Conservation (phyloP, 73 alveolate genomes). For the Uronychia setigera region DNA sequence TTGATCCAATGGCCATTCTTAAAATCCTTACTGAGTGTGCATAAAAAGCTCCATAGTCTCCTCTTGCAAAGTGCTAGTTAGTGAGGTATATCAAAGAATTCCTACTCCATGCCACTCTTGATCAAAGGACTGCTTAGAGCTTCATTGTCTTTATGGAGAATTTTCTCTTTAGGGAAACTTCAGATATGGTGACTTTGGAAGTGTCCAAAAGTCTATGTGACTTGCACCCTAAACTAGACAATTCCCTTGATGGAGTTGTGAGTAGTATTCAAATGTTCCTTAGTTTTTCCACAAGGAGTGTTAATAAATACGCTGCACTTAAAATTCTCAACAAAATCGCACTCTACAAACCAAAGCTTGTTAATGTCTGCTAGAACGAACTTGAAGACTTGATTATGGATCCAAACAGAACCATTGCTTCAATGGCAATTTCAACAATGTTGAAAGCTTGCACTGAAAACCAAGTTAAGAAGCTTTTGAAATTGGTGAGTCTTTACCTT, state of each 20-base stretch:
- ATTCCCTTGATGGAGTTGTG: conserved; percentile 41
- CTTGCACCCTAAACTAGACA: conserved; percentile 30
- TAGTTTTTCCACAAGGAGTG: conserved; percentile 59
- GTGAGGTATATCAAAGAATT: conserved; percentile 79
- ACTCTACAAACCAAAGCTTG: conserved; percentile 46
- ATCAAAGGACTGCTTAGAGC: conserved; percentile 44
- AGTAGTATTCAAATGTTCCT: conserved; percentile 62
- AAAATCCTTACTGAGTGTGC: conserved; percentile 72
- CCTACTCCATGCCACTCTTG: conserved; percentile 68
- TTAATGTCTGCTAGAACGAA: conserved; percentile 39
- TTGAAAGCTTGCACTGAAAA: conserved; percentile 82
- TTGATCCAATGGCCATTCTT: conserved; percentile 83
- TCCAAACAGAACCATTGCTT: conserved; percentile 66
- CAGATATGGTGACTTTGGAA: conserved; percentile 84
- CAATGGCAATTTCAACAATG: conserved; percentile 81
- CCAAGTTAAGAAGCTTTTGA: conserved; percentile 72
- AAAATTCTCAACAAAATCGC: conserved; percentile 62
- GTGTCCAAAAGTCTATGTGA: conserved; percentile 85
- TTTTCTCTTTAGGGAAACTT: conserved; percentile 59
- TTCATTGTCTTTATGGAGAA: conserved; percentile 65
- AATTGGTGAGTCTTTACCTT: conserved; percentile 73
- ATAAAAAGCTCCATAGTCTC: conserved; percentile 48
- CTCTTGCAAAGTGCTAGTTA: conserved; percentile 82
- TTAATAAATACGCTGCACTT: conserved; percentile 50
- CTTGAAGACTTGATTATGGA: conserved; percentile 65